Base-by-base conservation (phyloP, 768 basidiomycete species). In the Suillus sp. region DNA sequence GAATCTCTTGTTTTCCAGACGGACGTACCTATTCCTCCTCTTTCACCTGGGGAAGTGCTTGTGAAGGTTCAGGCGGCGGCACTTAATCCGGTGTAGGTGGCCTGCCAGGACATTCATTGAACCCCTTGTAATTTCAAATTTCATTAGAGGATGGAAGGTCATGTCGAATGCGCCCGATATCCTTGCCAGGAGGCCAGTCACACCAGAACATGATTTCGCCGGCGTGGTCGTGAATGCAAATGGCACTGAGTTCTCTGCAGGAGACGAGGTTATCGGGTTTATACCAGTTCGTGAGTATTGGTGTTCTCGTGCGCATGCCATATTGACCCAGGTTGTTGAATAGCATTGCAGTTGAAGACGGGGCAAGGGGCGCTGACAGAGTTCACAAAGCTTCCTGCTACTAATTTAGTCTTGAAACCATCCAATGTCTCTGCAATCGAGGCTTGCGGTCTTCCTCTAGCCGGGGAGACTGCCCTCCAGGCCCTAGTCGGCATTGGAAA, bases 261-360 rank as follows among this genome's bases (percentile, higher is more conserved):
- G 91, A 1, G 88, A 92, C 64, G 78, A 82, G 48, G 84, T 93
- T 3, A 87, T 85, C 68, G 92, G 90, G 0, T 80, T 78, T 58
- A 78, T 85, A 10, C 71, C 81, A 2, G 66, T 78, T 3, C 25
- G 81, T 79, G 47, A 35, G 78, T 70, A 10, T 68, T 22, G 25
- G 16, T 18, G 1, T 57, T 2, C 48, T n/a, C 58, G 2, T 25
- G 7, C 20, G 37, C 57, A 35, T 8, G 22, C 30, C 16, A 30
- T 18, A 25, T 50, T 61, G 10, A 11, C 32, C 22, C 54, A 60
- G 14, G 27, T 22, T 9, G 13, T 32, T 57, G 10, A 51, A 69
- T 62, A 77, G 77, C 64, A 16, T 64, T 75, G 30, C 72, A 76
- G 16, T 67, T 70, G 57, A 78, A 73, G 58, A 78, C 78, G 0